phyloP scores from a whole-genome alignment of 73 alveolate genomes.

The Urostyla sp. region DNA sequence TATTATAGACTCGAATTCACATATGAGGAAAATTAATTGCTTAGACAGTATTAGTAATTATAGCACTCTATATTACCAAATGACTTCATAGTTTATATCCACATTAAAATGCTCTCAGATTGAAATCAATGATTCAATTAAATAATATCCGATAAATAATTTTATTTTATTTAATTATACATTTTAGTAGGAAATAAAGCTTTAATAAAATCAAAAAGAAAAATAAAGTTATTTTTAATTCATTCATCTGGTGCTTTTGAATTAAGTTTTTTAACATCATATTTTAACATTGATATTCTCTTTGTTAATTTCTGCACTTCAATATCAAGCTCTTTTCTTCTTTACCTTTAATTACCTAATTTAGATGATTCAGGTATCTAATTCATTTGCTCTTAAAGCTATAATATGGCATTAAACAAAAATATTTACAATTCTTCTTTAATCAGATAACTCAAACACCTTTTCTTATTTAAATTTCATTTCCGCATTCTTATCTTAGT shows the following conservation, averaged over 20 bases:
- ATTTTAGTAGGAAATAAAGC: no score
- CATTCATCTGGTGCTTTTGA: slow-evolving; percentile 18
- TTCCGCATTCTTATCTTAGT: no score
- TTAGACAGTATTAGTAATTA: no score
- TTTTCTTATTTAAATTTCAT: slow-evolving; percentile 17
- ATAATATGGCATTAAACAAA: not conserved
- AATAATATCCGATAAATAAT: no score
- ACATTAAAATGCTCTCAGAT: no score
- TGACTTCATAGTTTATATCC: no score
- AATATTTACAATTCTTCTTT: slow-evolving; percentile 17
- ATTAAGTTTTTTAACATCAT: slow-evolving; percentile 23
- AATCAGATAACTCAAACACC: slow-evolving; percentile 8
- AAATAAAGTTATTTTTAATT: no score
- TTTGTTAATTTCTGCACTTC: slow-evolving; percentile 35
- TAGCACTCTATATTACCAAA: no score
- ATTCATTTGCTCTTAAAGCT: not conserved
- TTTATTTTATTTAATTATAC: no score
- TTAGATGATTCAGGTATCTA: slow-evolving; percentile 31
- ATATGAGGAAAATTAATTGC: no score
- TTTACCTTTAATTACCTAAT: slow-evolving; percentile 2
- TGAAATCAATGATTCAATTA: slow-evolving; percentile 31
- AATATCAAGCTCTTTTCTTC: slow-evolving; percentile 12
- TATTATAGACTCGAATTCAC: no score
- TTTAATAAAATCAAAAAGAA: not conserved
- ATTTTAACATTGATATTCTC: slow-evolving; percentile 31